Conservation (phyloP, 1,284 basidiomycete genomes). For the Ustilago shanxiensis region DNA sequence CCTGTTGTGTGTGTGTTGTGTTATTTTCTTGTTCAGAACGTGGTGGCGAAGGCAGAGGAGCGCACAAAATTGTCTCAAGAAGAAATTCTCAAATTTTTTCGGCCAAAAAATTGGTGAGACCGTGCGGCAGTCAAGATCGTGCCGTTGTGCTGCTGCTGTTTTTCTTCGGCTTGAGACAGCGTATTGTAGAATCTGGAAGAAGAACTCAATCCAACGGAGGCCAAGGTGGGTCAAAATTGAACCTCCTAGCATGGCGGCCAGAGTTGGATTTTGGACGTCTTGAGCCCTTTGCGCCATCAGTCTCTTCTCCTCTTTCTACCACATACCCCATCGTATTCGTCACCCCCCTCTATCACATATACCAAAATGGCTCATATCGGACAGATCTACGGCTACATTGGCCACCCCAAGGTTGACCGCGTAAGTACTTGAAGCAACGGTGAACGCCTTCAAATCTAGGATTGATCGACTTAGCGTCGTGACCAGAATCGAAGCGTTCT, state of each 20-base stretch:
- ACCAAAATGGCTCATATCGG: constrained; percentile 66
- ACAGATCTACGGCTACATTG: constrained; percentile 61
- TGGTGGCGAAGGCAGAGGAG: neutral
- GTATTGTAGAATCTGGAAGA: constrained; percentile 30
- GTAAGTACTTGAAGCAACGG: no score
- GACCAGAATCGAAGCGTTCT: no score
- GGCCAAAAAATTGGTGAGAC: neutral
- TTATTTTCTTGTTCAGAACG: neutral
- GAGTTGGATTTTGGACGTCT: neutral
- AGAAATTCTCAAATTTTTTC: constrained; percentile 6
- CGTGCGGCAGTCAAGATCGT: constrained; percentile 3
- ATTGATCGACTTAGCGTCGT: no score
- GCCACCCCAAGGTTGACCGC: constrained; percentile 54
- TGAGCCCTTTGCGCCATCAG: neutral
- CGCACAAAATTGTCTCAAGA: neutral
- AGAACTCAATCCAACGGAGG: no score
- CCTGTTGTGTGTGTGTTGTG: no score
- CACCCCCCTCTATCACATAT: constrained; percentile 16
- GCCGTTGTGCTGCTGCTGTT: neutral
- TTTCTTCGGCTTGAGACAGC: no score
- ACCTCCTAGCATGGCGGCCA: no score
- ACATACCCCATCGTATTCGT: constrained; percentile 34
- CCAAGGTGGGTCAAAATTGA: no score
- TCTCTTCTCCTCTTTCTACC: constrained; percentile 7
- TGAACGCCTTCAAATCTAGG: neutral